These are phyloP conservation scores for Coniella lustricola DNA, from an alignment of 2,329 filamentous ascomycete species.

Conservation along the genomic window DNA sequence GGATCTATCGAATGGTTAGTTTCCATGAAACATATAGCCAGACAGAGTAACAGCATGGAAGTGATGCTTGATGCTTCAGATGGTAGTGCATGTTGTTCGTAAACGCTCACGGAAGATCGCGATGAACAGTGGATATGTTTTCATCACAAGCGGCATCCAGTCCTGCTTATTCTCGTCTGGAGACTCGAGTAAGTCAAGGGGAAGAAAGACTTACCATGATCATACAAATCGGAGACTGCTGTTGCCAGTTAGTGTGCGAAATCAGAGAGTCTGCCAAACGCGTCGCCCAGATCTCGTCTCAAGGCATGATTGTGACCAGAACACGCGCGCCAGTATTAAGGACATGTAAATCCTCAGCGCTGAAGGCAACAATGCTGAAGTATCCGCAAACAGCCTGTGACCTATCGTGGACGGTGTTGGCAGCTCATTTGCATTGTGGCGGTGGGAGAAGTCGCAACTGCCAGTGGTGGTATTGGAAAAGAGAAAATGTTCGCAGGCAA, in stretches of 20 bases:
- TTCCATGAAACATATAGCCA: background rate
- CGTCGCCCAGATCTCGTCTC: background rate
- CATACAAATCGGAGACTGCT: background rate
- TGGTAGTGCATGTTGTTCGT: conserved; percentile 69
- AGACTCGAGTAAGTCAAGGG: background rate
- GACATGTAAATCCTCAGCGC: background rate
- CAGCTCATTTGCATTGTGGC: no score
- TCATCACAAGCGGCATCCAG: conserved; percentile 43
- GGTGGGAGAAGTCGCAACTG: no score
- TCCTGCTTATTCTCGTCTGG: conserved; percentile 4
- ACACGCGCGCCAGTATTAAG: background rate
- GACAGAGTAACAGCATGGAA: conserved; percentile 14
- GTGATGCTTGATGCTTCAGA: conserved; percentile 46
- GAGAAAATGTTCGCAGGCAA: no score
- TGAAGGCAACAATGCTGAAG: background rate
- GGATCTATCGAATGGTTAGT: conserved; percentile 8
- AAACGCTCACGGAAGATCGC: conserved; percentile 52
- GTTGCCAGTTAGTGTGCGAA: background rate
- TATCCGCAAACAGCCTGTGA: no score
- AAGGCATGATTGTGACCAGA: conserved; percentile 11
- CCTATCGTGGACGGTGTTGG: no score
- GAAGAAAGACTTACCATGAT: conserved; percentile 3
- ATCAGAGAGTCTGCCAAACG: background rate
- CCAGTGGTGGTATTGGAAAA: no score
- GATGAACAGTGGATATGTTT: conserved; percentile 49